Evolutionary conservation across 805 yeast genomes (phyloP).

Genomic region (Candida silvicultrix): DNA sequence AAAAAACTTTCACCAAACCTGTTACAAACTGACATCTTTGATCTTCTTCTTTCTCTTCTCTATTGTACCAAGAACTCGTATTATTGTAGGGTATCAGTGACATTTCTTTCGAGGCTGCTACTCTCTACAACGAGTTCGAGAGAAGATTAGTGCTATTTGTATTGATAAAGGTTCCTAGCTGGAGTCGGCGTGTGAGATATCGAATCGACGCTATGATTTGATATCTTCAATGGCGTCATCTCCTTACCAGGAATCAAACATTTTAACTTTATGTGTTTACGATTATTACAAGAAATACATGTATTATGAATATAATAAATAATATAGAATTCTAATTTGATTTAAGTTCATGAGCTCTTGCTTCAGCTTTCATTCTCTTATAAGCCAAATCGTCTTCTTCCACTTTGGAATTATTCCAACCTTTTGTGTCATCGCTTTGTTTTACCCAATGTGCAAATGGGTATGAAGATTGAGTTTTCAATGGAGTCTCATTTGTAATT

Average conservation of each 20-base stretch:
- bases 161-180: conserved; percentile 23
- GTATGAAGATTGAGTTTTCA: conserved; percentile 52
- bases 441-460: conserved; percentile 56
- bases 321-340: background rate
- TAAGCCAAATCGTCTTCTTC: conserved; percentile 9
- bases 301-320: no score
- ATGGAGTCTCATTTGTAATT: conserved; percentile 47
- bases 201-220: conserved; percentile 9
- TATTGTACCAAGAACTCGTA: conserved; percentile 21
- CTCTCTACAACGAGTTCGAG: conserved; percentile 25
- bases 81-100: conserved; percentile 24
- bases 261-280: no score
- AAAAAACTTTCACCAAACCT: no score
- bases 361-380: conserved; percentile 1
- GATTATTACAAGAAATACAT: no score
- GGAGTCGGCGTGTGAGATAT: conserved; percentile 23
- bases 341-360: conserved; percentile 2
- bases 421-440: conserved; percentile 29
- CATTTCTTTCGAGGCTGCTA: conserved; percentile 15
- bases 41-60: conserved; percentile 7
- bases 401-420: conserved; percentile 32
- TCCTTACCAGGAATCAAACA: conserved; percentile 32
- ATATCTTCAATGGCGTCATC: conserved; percentile 23
- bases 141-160: conserved; percentile 7
- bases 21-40: no score